These are phyloP conservation scores for Diaporthe longicolla DNA, from an alignment of 2,329 filamentous ascomycete genomes.

Conservation along the genomic window DNA sequence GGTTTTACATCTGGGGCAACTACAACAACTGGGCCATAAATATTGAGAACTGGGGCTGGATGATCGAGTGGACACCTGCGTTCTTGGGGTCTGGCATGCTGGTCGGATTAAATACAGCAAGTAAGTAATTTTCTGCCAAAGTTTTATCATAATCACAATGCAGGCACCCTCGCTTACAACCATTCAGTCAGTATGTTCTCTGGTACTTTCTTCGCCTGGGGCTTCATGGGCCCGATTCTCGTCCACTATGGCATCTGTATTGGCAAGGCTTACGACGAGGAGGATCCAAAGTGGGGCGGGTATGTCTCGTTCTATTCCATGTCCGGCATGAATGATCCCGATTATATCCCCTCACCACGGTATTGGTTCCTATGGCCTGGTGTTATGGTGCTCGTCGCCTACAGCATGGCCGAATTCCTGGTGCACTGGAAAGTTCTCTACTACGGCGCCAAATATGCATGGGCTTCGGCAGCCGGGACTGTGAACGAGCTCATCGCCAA, in stretches of 20 bases:
- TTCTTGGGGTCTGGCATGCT: constrained; percentile 72
- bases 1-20: constrained; percentile 67
- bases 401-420: constrained; percentile 56
- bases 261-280: constrained; percentile 46
- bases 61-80: constrained; percentile 69
- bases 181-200: constrained; percentile 64
- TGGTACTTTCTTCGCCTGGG: constrained; percentile 69
- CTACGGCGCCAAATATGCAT: constrained; percentile 59
- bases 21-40: constrained; percentile 58
- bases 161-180: not conserved
- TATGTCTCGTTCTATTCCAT: constrained; percentile 56
- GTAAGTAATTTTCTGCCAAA: not conserved
- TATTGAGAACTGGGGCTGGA: constrained; percentile 72
- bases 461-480: constrained; percentile 58
- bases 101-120: constrained; percentile 70
- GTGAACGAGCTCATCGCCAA: constrained; percentile 54
- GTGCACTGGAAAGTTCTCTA: constrained; percentile 58
- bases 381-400: constrained; percentile 58
- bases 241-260: constrained; percentile 66
- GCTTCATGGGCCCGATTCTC: constrained; percentile 68
- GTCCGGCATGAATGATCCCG: constrained; percentile 40
- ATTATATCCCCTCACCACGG: constrained; percentile 52
- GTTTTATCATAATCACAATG: not conserved
- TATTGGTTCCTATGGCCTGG: constrained; percentile 61
- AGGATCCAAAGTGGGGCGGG: constrained; percentile 60